A percentile compares a stretch with the other conserved stretches of the same genome.
These are phyloP conservation scores for Solanum sejunctum DNA, from an alignment of 257 asterid species.

Conservation along the genomic window DNA sequence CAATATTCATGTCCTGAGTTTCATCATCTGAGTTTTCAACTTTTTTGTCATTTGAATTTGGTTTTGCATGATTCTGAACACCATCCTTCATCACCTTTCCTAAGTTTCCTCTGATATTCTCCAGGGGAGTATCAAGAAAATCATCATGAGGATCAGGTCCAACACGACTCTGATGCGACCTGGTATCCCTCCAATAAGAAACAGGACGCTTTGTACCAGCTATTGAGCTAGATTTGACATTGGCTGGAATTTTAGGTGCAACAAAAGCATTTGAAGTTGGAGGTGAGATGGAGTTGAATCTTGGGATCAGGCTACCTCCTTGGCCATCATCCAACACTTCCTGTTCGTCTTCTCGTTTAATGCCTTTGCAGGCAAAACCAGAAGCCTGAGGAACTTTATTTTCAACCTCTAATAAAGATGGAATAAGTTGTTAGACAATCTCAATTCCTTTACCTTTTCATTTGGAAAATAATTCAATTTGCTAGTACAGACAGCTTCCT, in stretches of 20 bases:
- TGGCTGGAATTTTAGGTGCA: constrained; percentile 24
- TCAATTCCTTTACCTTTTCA: not conserved
- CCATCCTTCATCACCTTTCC: constrained; percentile 36
- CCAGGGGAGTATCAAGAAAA: constrained; percentile 87
- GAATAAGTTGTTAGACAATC: not conserved
- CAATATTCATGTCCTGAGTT: constrained; percentile 52
- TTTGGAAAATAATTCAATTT: not conserved
- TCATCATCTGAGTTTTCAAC: constrained; percentile 50
- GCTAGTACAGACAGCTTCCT: not conserved
- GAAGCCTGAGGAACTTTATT: constrained; percentile 19
- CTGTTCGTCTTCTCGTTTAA: constrained; percentile 17
- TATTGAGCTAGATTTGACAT: constrained; percentile 41
- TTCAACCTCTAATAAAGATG: constrained; percentile 20
- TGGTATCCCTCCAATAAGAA: constrained; percentile 89
- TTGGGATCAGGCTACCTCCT: constrained; percentile 15
- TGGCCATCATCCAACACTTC: constrained; percentile 20
- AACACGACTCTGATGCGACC: constrained; percentile 73
- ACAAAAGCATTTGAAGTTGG: constrained; percentile 19
- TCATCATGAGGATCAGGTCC: constrained; percentile 87
- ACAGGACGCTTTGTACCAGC: constrained; percentile 68
- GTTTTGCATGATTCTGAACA: constrained; percentile 13
- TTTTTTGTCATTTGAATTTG: constrained; percentile 11
- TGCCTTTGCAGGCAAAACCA: constrained; percentile 14
- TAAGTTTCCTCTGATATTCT: constrained; percentile 41
- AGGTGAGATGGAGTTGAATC: constrained; percentile 36